A percentile compares a stretch with the other conserved stretches of the same genome.
These are phyloP conservation scores for Hyphopichia burtonii DNA, from an alignment of 1,139 yeast species.

Conservation along the genomic window DNA sequence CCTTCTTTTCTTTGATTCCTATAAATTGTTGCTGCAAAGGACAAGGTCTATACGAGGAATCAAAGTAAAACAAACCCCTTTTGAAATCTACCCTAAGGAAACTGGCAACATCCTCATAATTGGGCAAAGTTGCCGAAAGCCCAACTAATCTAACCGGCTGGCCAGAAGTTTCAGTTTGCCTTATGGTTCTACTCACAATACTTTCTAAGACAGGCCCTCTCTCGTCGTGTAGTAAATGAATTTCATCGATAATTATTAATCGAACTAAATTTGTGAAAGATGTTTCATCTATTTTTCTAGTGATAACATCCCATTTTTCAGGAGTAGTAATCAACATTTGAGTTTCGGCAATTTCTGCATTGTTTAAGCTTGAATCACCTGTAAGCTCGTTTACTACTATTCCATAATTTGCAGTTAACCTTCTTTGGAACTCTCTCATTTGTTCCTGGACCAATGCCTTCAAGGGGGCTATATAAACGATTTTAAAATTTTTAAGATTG, in stretches of 20 bases:
- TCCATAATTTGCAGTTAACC: conserved; percentile 62
- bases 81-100: conserved; percentile 68
- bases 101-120: conserved; percentile 81
- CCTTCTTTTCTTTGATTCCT: conserved; percentile 83
- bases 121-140: conserved; percentile 91
- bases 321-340: conserved; percentile 92
- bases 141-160: conserved; percentile 70
- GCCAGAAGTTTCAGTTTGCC: conserved; percentile 43
- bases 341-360: conserved; percentile 72
- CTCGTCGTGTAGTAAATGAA: conserved; percentile 88
- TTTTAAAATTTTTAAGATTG: conserved; percentile 59
- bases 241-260: conserved; percentile 86
- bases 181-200: conserved; percentile 72
- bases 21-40: conserved; percentile 87
- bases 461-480: conserved; percentile 90
- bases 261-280: conserved; percentile 64
- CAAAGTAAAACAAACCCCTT: conserved; percentile 72
- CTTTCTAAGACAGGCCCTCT: conserved; percentile 95
- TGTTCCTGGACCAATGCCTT: conserved; percentile 96
- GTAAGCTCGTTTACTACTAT: conserved; percentile 82
- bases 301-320: conserved; percentile 95
- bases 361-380: conserved; percentile 83
- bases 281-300: conserved; percentile 68
- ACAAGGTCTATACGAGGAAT: conserved; percentile 83
- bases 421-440: conserved; percentile 77